Evolutionary conservation across 2,329 filamentous ascomycete species (phyloP), one percentile per base, ranked within the genome.

Genomic region (Falciphora oryzae): DNA sequence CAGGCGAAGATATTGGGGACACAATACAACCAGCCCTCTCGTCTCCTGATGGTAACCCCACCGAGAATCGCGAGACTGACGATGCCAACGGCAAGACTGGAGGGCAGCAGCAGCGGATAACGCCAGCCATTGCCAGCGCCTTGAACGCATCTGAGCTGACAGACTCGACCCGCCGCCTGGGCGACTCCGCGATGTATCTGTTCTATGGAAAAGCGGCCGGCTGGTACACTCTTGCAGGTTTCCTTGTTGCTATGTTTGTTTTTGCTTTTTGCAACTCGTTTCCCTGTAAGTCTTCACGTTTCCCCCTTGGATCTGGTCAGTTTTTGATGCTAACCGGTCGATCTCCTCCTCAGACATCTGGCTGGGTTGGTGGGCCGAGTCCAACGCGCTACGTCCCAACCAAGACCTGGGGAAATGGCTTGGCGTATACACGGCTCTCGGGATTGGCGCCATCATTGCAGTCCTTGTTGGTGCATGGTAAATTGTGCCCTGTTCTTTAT

Each of bases 181-280:
- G 61, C n/a, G 56, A 63, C 61, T 57, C 61, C 8, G 22, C 53
- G 10, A 57, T 63, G 28, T 63, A 63, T 22, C 44, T 56, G 35
- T 57, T 63, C 61, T 63, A 57, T 18, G 61, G 3, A 16, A 7
- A 57, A 22, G 38, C 50, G 27, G 61, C 61, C 28, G 61, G 61
- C 50, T 56, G 53, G 29, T 27, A 29, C 61, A 56, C 53, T 3
- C 5, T 63, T 3, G 29, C 57, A 27, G 76, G 63, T 66, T 73
- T 14, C 65, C 69, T 74, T 25, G 69, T 73, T 22, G 71, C 73
- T 38, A 70, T 73, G 57, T 63, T 66, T 50, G 67, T 69, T 5
- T 73, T 70, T 60, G 68, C 69, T 1, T 69, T 73, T 29, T 73
- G 68, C 38, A 65, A 68, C 8, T 66, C 66, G 0, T 74, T 74